phyloP scores from a whole-genome alignment of 148 eudicot species.

The Amaranthus palmeri region DNA sequence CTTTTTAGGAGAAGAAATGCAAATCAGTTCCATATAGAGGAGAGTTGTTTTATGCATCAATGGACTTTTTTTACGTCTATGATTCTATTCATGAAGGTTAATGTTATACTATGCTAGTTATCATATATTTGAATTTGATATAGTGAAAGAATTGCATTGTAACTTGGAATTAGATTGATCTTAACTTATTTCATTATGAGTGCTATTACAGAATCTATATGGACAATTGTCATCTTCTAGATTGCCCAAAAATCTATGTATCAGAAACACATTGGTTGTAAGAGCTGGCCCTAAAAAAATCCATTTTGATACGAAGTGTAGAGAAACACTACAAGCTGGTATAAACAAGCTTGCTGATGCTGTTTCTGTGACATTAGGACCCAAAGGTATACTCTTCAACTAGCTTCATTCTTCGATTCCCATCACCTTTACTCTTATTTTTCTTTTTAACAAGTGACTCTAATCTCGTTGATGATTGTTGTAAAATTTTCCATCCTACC shows the following conservation, averaged over 20 bases:
- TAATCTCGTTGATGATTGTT: neutral
- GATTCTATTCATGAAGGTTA: neutral
- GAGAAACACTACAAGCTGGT: conserved; percentile 67
- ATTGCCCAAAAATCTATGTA: conserved; percentile 20
- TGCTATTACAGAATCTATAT: conserved; percentile 28
- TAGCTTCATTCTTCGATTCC: neutral
- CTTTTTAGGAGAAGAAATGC: neutral
- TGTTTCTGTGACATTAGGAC: conserved; percentile 93
- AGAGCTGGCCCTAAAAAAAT: conserved; percentile 85
- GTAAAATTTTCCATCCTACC: neutral
- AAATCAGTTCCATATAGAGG: neutral
- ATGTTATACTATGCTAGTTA: neutral
- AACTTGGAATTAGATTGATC: neutral
- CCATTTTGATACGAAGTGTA: conserved; percentile 63
- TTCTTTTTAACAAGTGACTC: neutral
- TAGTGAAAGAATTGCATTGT: neutral
- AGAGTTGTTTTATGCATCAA: neutral
- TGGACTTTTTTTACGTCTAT: neutral
- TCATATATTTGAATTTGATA: neutral
- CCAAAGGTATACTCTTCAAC: conserved; percentile 54
- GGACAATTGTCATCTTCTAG: conserved; percentile 20
- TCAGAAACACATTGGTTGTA: conserved; percentile 33
- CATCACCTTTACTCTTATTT: conserved; percentile 3
- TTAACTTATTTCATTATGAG: conserved; percentile 3
- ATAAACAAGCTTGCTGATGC: conserved; percentile 91